These are phyloP conservation scores for Purpureocillium takamizusanense DNA, from an alignment of 2,329 filamentous ascomycete species.

Conservation along the genomic window DNA sequence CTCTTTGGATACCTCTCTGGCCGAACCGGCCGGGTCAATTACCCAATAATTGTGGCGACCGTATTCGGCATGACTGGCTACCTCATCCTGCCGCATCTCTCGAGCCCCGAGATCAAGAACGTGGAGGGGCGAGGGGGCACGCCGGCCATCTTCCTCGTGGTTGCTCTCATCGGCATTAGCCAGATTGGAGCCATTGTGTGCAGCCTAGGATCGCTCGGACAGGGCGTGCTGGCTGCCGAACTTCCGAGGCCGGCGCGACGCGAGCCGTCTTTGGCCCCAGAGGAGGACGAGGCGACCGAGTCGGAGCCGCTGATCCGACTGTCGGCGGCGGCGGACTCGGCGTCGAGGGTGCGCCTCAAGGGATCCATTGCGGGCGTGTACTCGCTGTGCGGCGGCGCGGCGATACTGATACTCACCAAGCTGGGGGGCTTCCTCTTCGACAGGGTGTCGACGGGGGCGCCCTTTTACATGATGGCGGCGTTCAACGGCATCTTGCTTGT, in stretches of 20 bases:
- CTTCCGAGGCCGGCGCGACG: constrained; percentile 17
- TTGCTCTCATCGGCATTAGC: constrained; percentile 75
- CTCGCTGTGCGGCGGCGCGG: constrained; percentile 79
- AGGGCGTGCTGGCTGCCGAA: constrained; percentile 59
- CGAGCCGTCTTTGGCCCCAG: constrained; percentile 19
- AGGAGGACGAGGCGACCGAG: constrained; percentile 31
- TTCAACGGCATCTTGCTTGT: constrained; percentile 72
- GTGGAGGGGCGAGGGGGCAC: constrained; percentile 57
- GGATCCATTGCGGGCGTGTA: constrained; percentile 94
- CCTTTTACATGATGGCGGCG: constrained; percentile 87
- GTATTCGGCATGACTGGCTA: constrained; percentile 73
- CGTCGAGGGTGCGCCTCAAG: constrained; percentile 58
- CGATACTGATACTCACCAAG: constrained; percentile 87
- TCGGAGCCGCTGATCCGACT: constrained; percentile 29
- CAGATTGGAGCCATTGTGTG: constrained; percentile 97
- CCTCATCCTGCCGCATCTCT: constrained; percentile 61
- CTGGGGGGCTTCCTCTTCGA: constrained; percentile 84
- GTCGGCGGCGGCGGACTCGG: constrained; percentile 19
- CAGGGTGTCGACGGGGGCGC: constrained; percentile 59
- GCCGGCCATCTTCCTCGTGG: constrained; percentile 63
- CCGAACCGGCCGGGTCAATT: constrained; percentile 55
- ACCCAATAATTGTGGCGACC: constrained; percentile 65
- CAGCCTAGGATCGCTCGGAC: constrained; percentile 79
- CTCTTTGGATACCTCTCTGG: constrained; percentile 81
- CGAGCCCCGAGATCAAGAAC: constrained; percentile 64